Evolutionary conservation across 2,329 filamentous ascomycete species (phyloP).

Genomic region (Scedosporium apiospermum): DNA sequence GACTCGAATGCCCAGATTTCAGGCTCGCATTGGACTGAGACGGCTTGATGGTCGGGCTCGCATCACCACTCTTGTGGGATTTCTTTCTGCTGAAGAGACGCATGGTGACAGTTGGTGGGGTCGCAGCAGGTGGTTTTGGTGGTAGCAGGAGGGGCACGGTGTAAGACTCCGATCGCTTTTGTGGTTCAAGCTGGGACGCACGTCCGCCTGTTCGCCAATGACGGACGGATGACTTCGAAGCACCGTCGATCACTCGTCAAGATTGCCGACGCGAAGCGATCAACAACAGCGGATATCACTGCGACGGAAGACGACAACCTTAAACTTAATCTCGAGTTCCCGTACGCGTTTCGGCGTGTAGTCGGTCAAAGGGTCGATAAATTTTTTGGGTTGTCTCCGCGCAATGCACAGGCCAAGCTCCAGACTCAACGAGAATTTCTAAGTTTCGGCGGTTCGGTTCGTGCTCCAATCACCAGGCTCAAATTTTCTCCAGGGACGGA

Average conservation of each 20-base stretch:
- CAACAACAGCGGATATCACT: neutral
- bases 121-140: neutral
- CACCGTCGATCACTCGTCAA: neutral
- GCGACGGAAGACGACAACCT: neutral
- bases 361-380: too few species aligned
- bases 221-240: neutral
- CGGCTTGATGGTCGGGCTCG: slow-evolving; percentile 27
- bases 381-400: neutral
- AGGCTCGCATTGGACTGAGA: slow-evolving; percentile 41
- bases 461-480: neutral
- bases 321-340: neutral
- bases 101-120: slow-evolving; percentile 6
- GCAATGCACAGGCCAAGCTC: neutral
- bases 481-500: neutral
- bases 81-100: slow-evolving; percentile 11
- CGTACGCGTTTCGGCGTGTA: too few species aligned
- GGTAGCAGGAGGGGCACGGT: neutral
- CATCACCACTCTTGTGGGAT: slow-evolving; percentile 1
- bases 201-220: neutral
- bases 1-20: slow-evolving; percentile 39
- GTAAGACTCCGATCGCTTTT: neutral
- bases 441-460: neutral
- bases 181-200: neutral
- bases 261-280: neutral
- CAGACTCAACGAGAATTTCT: neutral